phyloP scores from a whole-genome alignment of 116 monocot genomes.

The Phalaenopsis hybrid region DNA sequence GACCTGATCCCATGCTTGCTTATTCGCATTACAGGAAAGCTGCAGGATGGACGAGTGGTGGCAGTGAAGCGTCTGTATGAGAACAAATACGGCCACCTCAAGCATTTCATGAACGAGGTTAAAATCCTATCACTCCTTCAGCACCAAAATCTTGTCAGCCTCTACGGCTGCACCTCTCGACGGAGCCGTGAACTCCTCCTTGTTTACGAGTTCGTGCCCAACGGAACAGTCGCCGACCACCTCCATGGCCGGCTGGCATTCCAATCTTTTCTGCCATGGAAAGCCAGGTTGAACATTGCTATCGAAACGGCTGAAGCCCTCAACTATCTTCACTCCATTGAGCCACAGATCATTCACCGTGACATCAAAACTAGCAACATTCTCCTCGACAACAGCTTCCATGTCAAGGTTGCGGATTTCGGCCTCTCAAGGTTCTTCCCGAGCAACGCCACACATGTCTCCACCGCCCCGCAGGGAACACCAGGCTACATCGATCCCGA shows the following conservation, averaged over 20 bases:
- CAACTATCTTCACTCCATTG: constrained; percentile 32
- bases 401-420: constrained; percentile 43
- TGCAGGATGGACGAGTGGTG: constrained; percentile 36
- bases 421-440: constrained; percentile 37
- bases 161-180: constrained; percentile 45
- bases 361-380: constrained; percentile 28
- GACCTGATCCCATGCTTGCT: not conserved
- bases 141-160: constrained; percentile 25
- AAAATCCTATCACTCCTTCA: constrained; percentile 18
- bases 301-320: constrained; percentile 39
- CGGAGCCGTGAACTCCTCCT: constrained; percentile 38
- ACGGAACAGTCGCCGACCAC: constrained; percentile 41
- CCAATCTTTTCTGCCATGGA: constrained; percentile 22
- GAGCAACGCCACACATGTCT: constrained; percentile 28
- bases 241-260: constrained; percentile 27
- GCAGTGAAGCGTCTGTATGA: constrained; percentile 42
- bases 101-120: constrained; percentile 46
- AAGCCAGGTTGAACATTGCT: constrained; percentile 22
- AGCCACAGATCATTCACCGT: constrained; percentile 31
- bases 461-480: constrained; percentile 45
- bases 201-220: constrained; percentile 38
- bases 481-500: constrained; percentile 43
- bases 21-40: constrained; percentile 23
- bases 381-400: constrained; percentile 28
- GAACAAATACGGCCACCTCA: constrained; percentile 24